Percentiles rank a stretch among this genome's conserved stretches.
phyloP scores from a whole-genome alignment of 805 yeast genomes.

The Yarrowia sp. region DNA sequence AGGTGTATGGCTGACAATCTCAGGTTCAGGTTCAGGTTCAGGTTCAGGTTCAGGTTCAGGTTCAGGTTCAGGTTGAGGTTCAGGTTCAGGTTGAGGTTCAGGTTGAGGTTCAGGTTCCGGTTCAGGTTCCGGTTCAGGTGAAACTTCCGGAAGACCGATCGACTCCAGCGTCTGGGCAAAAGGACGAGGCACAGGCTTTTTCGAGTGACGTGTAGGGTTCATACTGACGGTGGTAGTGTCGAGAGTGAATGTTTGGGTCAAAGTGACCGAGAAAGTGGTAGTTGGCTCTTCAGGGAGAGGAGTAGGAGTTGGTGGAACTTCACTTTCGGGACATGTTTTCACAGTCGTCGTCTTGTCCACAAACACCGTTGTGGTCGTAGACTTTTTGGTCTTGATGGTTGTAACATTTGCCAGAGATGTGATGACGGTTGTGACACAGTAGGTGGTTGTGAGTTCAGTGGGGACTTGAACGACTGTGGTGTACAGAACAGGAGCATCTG shows the following conservation, averaged over 20 bases:
- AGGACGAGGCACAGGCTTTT: background rate
- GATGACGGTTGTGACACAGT: conserved; percentile 2
- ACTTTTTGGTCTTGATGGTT: background rate
- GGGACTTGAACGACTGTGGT: conserved; percentile 9
- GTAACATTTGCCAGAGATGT: background rate
- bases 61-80: background rate
- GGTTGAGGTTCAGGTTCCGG: background rate
- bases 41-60: background rate
- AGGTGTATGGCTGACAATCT: background rate
- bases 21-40: background rate
- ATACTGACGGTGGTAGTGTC: background rate
- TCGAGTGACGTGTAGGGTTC: background rate
- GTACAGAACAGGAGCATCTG: background rate
- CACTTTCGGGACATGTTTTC: conserved; percentile 12
- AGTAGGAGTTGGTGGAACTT: background rate
- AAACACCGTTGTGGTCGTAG: background rate
- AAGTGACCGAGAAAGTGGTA: background rate
- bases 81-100: background rate
- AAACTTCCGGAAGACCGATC: background rate
- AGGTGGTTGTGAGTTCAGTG: conserved; percentile 4
- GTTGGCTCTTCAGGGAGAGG: background rate
- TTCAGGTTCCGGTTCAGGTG: background rate
- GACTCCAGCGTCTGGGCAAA: conserved; percentile 3
- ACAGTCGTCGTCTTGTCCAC: conserved; percentile 16
- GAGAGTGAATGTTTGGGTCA: conserved; percentile 6